These are phyloP conservation scores for Vitis rotundifolia DNA, from an alignment of 164 flowering plant species.

Conservation along the genomic window DNA sequence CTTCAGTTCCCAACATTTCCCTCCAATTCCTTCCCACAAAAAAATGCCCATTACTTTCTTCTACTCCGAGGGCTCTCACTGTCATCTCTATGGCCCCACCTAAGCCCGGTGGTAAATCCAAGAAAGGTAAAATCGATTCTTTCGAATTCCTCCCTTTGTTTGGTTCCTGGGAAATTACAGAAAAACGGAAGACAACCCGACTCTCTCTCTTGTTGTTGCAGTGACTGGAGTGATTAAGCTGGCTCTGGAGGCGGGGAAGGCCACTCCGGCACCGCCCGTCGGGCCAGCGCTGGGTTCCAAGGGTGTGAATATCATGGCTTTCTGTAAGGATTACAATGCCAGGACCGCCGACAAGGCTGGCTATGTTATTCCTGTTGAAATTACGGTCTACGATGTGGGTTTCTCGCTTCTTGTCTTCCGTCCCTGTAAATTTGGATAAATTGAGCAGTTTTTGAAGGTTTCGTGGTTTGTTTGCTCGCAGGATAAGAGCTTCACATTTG, in stretches of 20 bases:
- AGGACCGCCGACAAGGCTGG: conserved; percentile 96
- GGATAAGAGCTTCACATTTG: conserved; percentile 95
- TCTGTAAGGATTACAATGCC: conserved; percentile 98
- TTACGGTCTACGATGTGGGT: conserved; percentile 90
- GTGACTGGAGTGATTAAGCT: conserved; percentile 87
- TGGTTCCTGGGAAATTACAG: neutral
- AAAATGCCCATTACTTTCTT: conserved; percentile 16
- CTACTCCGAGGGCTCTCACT: conserved; percentile 45
- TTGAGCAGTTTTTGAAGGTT: neutral
- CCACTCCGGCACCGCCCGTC: conserved; percentile 97
- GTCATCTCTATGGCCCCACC: conserved; percentile 93
- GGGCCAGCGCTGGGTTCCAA: conserved; percentile 99
- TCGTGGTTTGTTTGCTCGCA: conserved; percentile 23
- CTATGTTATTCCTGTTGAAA: conserved; percentile 93
- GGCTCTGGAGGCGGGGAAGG: conserved; percentile 98
- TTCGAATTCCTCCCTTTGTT: neutral
- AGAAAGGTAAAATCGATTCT: conserved; percentile 56
- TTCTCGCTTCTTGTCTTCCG: neutral
- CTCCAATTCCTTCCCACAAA: conserved; percentile 28
- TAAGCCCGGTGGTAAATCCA: conserved; percentile 77
- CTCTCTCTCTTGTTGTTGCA: conserved; percentile 16
- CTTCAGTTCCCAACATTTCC: conserved; percentile 30
- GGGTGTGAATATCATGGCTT: conserved; percentile 97
- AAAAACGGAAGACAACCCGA: no score
- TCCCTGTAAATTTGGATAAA: neutral